Evolutionary conservation across 768 basidiomycete species (phyloP), one percentile per base, ranked within the genome.

Genomic region (Auriscalpium microsporum): DNA sequence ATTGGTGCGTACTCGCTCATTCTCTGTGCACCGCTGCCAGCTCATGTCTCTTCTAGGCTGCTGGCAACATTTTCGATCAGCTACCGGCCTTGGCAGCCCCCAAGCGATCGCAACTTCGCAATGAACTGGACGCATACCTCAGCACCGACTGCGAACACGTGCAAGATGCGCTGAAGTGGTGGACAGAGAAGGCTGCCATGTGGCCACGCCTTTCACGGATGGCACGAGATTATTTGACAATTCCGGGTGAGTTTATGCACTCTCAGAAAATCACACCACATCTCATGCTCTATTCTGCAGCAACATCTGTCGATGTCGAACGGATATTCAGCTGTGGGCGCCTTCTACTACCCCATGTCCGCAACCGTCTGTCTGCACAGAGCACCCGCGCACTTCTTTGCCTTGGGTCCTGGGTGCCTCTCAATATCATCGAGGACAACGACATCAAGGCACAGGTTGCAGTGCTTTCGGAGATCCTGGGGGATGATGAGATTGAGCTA

Each of bases 321-420:
- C 38, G 50, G 2, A 40, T 62, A 10, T 54, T 64, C 50, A 63
- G 59, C 48, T 14, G 46, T 33, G 55, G 59, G 2, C 45, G 55
- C 17, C 52, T 54, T 13, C 13, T 60, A 23, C 48, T 59, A 4
- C 56, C 55, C 13, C 50, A 48, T 40, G 28, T 58, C 58, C 48
- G 49, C 33, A 55, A 49, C 17, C 8, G 45, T 28, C 21, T 58
- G 10, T 49, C 21, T 1, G 23, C 50, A 21, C 40, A 54, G 55
- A 62, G 65, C 0, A 67, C 66, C 0, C 56, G 62, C 1, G 64
- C 66, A 0, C 50, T 70, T 6, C 51, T 74, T 36, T 75, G 73
- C 56, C 62, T 74, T 0, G 67, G 67, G 8, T 52, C 36, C 1
- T 75, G 73, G 73, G 68, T 65, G 45, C 19, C 4, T 0, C 16